Percentiles rank a stretch among this genome's conserved stretches.
These are phyloP conservation scores for Chlorociboria aeruginascens DNA, from an alignment of 495 filamentous ascomycete species.

Conservation along the genomic window DNA sequence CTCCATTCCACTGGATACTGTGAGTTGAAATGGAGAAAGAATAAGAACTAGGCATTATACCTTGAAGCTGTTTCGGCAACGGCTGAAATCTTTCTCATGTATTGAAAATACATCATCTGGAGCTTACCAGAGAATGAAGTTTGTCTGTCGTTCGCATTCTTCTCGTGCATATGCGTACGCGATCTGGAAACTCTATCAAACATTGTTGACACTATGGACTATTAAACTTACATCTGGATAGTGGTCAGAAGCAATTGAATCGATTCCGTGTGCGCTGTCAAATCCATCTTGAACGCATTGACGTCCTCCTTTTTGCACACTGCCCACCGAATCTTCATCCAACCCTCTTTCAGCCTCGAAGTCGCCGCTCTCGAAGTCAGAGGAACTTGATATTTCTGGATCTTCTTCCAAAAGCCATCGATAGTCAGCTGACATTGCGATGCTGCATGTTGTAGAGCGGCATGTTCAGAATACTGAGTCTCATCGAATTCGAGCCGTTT, in stretches of 20 bases:
- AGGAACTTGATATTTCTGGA: slow-evolving; percentile 16
- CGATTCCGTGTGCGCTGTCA: slow-evolving; percentile 17
- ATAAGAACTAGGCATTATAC: not conserved
- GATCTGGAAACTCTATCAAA: not conserved
- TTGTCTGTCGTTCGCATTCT: not conserved
- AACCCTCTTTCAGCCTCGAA: slow-evolving; percentile 7
- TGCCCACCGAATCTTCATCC: slow-evolving; percentile 21
- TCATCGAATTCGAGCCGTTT: slow-evolving; percentile 17
- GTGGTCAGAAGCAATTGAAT: slow-evolving; percentile 19
- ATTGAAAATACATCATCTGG: not conserved
- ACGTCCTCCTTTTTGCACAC: slow-evolving; percentile 23
- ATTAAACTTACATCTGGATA: slow-evolving; percentile 12
- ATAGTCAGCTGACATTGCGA: slow-evolving; percentile 21
- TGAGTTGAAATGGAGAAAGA: not conserved
- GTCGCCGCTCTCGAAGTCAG: not conserved
- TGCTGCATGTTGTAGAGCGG: slow-evolving; percentile 17
- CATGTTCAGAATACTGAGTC: slow-evolving; percentile 2
- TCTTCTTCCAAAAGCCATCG: slow-evolving; percentile 17
- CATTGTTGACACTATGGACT: not conserved
- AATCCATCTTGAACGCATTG: slow-evolving; percentile 16
- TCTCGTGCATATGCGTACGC: not conserved
- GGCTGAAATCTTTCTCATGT: slow-evolving; percentile 3
- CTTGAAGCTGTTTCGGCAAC: slow-evolving; percentile 7
- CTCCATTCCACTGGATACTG: not conserved
- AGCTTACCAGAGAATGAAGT: slow-evolving; percentile 4